phyloP scores from a whole-genome alignment of 495 filamentous ascomycete species.

The Xylaria sp. region DNA sequence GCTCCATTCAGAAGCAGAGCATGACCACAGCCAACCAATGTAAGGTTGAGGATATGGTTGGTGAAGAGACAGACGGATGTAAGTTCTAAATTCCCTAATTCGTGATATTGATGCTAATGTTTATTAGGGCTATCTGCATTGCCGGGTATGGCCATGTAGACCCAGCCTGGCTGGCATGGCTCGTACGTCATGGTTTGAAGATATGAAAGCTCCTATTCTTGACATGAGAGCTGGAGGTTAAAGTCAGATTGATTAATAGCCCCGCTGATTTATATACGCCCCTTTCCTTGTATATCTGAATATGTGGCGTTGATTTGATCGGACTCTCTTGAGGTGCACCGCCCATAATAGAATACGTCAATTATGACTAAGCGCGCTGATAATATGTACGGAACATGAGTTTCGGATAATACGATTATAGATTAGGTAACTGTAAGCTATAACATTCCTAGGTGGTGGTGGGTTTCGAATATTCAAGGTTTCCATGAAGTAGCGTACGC shows the following conservation, averaged over 20 bases:
- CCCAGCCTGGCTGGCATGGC: background rate
- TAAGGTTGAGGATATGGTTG: slow-evolving; percentile 17
- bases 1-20: slow-evolving; percentile 14
- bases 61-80: slow-evolving; percentile 19
- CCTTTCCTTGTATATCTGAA: no score
- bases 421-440: no score
- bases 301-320: no score
- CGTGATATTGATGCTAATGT: background rate
- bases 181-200: background rate
- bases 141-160: slow-evolving; percentile 19
- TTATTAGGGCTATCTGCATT: slow-evolving; percentile 5
- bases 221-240: background rate
- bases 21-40: slow-evolving; percentile 18
- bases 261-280: background rate
- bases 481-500: no score
- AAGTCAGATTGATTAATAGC: slow-evolving; percentile 2
- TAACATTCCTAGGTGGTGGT: no score
- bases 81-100: background rate
- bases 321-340: no score
- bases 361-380: no score
- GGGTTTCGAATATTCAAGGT: no score
- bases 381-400: no score
- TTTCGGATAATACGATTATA: no score
- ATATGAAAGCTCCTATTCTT: background rate
- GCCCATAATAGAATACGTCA: no score